These are phyloP conservation scores for Fusarium austroafricanum DNA, from an alignment of 2,329 filamentous ascomycete genomes.

Conservation along the genomic window DNA sequence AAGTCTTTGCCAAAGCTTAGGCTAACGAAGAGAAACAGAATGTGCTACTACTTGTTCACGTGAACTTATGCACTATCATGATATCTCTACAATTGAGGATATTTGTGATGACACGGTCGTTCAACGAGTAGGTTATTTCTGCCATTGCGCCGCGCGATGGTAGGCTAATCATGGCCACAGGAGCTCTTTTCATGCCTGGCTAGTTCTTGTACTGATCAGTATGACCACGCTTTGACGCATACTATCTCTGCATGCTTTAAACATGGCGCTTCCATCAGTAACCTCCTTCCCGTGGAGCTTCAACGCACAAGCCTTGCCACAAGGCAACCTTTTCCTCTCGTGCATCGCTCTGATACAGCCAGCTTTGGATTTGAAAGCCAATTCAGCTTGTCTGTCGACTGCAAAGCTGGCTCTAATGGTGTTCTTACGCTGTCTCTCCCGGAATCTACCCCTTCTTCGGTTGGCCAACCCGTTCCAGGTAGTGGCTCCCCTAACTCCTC, in stretches of 20 bases:
- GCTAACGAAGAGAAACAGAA: conserved; percentile 17
- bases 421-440: conserved; percentile 48
- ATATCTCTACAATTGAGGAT: conserved; percentile 4
- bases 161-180: conserved; percentile 39
- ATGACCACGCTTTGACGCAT: conserved; percentile 48
- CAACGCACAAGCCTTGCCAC: conserved; percentile 21
- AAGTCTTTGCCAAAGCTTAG: neutral
- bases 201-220: conserved; percentile 45
- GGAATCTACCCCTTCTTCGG: conserved; percentile 26
- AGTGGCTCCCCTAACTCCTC: neutral
- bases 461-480: neutral
- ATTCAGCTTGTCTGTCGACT: conserved; percentile 46
- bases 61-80: conserved; percentile 20
- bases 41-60: conserved; percentile 37
- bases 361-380: conserved; percentile 35
- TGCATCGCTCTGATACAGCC: conserved; percentile 9
- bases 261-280: conserved; percentile 44
- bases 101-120: conserved; percentile 37
- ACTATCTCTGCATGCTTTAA: conserved; percentile 45
- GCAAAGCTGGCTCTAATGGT: conserved; percentile 49
- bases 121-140: conserved; percentile 41
- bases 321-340: conserved; percentile 15
- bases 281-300: conserved; percentile 49
- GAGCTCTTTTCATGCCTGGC: conserved; percentile 50
- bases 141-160: neutral